Conservation (phyloP, 768 basidiomycete species). For the Coprinopsis cinerea region DNA sequence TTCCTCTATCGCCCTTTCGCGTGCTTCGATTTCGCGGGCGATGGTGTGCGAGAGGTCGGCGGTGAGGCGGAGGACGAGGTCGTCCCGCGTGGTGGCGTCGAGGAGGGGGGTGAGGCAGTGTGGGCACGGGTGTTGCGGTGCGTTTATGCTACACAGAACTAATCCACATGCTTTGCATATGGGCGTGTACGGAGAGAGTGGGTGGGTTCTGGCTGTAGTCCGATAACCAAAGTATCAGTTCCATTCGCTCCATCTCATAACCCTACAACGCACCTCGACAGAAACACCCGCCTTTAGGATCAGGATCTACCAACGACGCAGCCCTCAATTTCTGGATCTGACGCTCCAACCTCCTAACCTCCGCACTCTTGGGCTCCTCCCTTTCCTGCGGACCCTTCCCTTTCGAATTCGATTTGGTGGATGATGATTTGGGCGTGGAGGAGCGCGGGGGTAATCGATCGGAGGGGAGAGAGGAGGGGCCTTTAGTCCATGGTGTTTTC, state of each 20-base stretch:
- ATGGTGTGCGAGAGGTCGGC: slow-evolving; percentile 36
- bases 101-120: slow-evolving; percentile 41
- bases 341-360: slow-evolving; percentile 41
- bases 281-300: slow-evolving; percentile 64
- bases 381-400: slow-evolving; percentile 24
- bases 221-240: neutral
- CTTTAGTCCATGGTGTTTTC: neutral
- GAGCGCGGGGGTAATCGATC: slow-evolving; percentile 40
- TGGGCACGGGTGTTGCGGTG: slow-evolving; percentile 50
- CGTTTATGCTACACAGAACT: slow-evolving; percentile 54
- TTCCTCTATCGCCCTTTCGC: slow-evolving; percentile 40
- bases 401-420: slow-evolving; percentile 27
- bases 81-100: slow-evolving; percentile 22
- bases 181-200: slow-evolving; percentile 49
- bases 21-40: slow-evolving; percentile 42
- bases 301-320: slow-evolving; percentile 31
- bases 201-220: slow-evolving; percentile 46
- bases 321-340: slow-evolving; percentile 35
- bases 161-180: slow-evolving; percentile 57
- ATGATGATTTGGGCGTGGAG: slow-evolving; percentile 17
- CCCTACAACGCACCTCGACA: slow-evolving; percentile 46
- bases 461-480: slow-evolving; percentile 42
- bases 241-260: neutral
- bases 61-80: slow-evolving; percentile 40
- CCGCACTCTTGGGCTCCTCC: slow-evolving; percentile 40